Evolutionary conservation across 495 filamentous ascomycete species (phyloP).

Genomic region (Bacidia rubella): DNA sequence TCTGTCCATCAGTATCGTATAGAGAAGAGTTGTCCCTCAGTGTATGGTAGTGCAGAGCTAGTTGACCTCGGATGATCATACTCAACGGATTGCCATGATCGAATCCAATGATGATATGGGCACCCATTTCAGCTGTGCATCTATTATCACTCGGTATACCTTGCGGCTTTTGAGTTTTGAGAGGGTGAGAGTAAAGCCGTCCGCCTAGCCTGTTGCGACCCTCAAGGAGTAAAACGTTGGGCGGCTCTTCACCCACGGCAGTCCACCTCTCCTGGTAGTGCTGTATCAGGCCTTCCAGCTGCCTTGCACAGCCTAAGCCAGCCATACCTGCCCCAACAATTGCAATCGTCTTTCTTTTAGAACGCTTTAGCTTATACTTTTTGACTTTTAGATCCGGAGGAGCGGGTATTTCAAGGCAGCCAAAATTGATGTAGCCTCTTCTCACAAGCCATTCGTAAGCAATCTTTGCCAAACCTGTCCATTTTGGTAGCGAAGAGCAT

Average conservation of each 20-base stretch:
- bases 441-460: slow-evolving; percentile 88
- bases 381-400: slow-evolving; percentile 22
- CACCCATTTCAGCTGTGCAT: slow-evolving; percentile 90
- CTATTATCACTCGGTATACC: slow-evolving; percentile 35
- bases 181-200: slow-evolving; percentile 80
- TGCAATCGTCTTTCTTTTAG: slow-evolving; percentile 53
- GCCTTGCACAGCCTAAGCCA: slow-evolving; percentile 81
- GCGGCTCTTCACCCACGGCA: slow-evolving; percentile 45
- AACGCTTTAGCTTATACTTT: slow-evolving; percentile 23
- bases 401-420: slow-evolving; percentile 61
- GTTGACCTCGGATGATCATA: slow-evolving; percentile 76
- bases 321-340: slow-evolving; percentile 91
- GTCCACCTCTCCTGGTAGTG: slow-evolving; percentile 59
- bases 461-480: slow-evolving; percentile 77
- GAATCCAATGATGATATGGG: slow-evolving; percentile 95
- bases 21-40: slow-evolving; percentile 77
- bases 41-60: slow-evolving; percentile 74
- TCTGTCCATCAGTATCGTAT: slow-evolving; percentile 73
- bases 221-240: slow-evolving; percentile 73
- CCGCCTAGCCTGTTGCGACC: slow-evolving; percentile 82
- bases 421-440: slow-evolving; percentile 93
- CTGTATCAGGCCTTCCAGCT: slow-evolving; percentile 68
- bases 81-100: slow-evolving; percentile 90
- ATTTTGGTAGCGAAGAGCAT: slow-evolving; percentile 80
- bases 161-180: slow-evolving; percentile 44